Evolutionary conservation across 2,329 filamentous ascomycete genomes (phyloP).

Genomic region (Fusarium brachygibbosum): DNA sequence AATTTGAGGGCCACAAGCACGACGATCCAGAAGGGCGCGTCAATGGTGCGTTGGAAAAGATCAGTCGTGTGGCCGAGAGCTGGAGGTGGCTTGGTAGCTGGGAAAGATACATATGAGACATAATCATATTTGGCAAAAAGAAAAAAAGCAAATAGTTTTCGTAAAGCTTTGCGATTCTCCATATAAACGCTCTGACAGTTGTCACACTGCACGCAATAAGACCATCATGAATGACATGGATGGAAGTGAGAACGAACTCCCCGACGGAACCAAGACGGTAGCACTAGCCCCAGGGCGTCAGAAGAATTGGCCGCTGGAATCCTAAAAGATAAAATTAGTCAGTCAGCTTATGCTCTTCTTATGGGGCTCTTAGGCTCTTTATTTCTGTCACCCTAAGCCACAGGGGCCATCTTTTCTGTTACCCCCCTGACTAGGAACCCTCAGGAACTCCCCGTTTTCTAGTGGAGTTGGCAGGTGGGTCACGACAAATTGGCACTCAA

Average conservation of each 20-base stretch:
- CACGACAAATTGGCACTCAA: neutral
- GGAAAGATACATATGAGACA: constrained; percentile 57
- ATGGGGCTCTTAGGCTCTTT: too few relatives aligned
- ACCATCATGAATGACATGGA: constrained; percentile 14
- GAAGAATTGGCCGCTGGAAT: too few relatives aligned
- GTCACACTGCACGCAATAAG: constrained; percentile 25
- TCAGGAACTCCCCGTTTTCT: constrained; percentile 43
- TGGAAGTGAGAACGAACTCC: constrained; percentile 23
- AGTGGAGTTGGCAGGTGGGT: constrained; percentile 32
- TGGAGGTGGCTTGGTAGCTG: constrained; percentile 80
- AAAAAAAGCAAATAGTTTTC: constrained; percentile 35
- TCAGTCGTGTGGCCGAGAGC: constrained; percentile 69
- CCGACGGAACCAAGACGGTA: constrained; percentile 24
- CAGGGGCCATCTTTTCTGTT: too few relatives aligned
- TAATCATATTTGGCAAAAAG: neutral
- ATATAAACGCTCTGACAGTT: constrained; percentile 16
- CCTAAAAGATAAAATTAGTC: too few relatives aligned
- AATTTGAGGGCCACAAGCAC: constrained; percentile 77
- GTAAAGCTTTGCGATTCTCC: constrained; percentile 5
- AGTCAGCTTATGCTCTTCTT: too few relatives aligned
- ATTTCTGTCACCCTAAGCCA: too few relatives aligned
- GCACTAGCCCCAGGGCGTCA: too few relatives aligned
- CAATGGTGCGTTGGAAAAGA: constrained; percentile 69
- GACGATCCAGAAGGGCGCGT: constrained; percentile 70
- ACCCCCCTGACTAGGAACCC: constrained; percentile 26